Evolutionary conservation across 2,329 filamentous ascomycete species (phyloP).

Genomic region (Lasiodiplodia theobromae): DNA sequence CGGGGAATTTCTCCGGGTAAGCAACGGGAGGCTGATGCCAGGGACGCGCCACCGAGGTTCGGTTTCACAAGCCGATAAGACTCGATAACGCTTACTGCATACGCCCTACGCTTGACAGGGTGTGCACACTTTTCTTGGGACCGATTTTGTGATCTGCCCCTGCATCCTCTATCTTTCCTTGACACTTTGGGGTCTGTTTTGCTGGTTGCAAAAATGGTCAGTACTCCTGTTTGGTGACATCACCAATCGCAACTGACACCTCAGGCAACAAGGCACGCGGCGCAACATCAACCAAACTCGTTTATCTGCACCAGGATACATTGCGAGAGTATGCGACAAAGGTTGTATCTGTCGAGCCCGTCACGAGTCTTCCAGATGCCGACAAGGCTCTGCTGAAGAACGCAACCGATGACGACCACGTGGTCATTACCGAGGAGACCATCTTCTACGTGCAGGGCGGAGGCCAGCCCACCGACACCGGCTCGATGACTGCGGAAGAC

Average conservation of each 20-base stretch:
- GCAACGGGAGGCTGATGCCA: background rate
- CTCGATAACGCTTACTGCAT: background rate
- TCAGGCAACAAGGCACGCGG: conserved; percentile 9
- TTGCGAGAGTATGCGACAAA: conserved; percentile 53
- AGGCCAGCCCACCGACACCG: conserved; percentile 74
- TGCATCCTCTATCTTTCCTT: background rate
- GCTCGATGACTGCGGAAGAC: conserved; percentile 56
- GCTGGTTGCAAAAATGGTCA: background rate
- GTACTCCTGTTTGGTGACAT: background rate
- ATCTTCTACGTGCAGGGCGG: conserved; percentile 80
- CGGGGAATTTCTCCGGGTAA: background rate
- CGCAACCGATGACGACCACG: conserved; percentile 57
- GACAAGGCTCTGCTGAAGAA: conserved; percentile 67
- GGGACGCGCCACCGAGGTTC: background rate
- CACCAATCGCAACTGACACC: background rate
- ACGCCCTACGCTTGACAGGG: conserved; percentile 10
- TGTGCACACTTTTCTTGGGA: background rate
- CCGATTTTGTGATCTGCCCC: background rate
- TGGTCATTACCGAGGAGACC: conserved; percentile 69
- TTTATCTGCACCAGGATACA: conserved; percentile 51
- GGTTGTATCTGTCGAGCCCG: conserved; percentile 58
- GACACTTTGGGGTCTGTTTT: background rate
- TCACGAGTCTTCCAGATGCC: conserved; percentile 58
- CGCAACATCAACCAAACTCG: conserved; percentile 13
- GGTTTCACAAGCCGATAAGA: background rate